phyloP scores from a whole-genome alignment of 2,329 filamentous ascomycete genomes.

The Fusarium sarcochroum region DNA sequence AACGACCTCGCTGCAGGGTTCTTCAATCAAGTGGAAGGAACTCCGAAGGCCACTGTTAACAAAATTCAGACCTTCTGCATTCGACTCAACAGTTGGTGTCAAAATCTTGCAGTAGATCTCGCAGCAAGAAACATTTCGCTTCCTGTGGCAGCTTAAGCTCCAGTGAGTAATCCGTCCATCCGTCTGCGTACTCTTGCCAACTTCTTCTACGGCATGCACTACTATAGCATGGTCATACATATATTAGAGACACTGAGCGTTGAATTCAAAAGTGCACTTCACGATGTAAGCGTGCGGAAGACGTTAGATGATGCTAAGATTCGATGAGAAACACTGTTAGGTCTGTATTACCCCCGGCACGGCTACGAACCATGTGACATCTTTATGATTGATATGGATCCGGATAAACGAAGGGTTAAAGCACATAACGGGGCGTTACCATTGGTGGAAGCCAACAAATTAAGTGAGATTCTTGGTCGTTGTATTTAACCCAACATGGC shows the following conservation, averaged over 20 bases:
- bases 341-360: background rate
- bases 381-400: too few species aligned
- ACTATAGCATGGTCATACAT: too few species aligned
- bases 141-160: conserved; percentile 9
- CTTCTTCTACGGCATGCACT: background rate
- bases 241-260: background rate
- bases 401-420: too few species aligned
- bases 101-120: background rate
- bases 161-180: background rate
- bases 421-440: too few species aligned
- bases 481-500: too few species aligned
- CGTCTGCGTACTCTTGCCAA: background rate
- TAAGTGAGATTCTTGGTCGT: too few species aligned
- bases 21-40: accelerated
- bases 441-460: too few species aligned
- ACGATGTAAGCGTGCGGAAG: background rate
- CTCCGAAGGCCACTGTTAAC: accelerated
- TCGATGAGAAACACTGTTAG: background rate
- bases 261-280: background rate
- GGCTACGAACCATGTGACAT: background rate
- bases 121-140: background rate
- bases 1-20: background rate
- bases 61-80: background rate
- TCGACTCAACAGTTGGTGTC: background rate
- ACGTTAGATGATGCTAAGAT: background rate